These are phyloP conservation scores for Spirogloea muscicola DNA, from an alignment of 139 green algal genomes.

Conservation along the genomic window DNA sequence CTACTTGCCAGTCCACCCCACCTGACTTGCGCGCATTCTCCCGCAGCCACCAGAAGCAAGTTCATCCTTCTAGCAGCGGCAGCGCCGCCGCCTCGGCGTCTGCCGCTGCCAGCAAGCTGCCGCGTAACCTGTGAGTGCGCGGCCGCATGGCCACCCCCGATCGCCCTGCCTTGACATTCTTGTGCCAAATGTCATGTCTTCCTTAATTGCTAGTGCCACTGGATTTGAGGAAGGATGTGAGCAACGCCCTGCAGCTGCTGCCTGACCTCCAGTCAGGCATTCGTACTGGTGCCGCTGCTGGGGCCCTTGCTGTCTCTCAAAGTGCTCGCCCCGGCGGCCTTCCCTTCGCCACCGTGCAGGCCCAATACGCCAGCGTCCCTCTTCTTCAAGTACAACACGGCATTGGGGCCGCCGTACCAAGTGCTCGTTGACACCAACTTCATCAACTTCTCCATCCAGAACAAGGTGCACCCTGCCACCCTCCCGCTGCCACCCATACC, in stretches of 20 bases:
- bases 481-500: background rate
- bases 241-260: background rate
- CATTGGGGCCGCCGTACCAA: conserved; percentile 95
- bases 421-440: conserved; percentile 99
- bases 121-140: conserved; percentile 18
- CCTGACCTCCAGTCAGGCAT: background rate
- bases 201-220: background rate
- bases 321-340: background rate
- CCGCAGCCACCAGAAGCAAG: conserved; percentile 26
- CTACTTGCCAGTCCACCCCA: no score
- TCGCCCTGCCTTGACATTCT: background rate
- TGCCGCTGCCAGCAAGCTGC: background rate
- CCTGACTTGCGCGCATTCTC: no score
- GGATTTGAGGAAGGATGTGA: background rate
- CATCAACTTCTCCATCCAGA: conserved; percentile 99
- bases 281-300: background rate
- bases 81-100: no score
- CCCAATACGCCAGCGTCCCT: conserved; percentile 67
- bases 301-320: background rate
- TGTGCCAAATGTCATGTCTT: background rate
- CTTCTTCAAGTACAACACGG: conserved; percentile 98
- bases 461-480: conserved; percentile 65
- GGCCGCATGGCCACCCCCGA: background rate
- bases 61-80: background rate
- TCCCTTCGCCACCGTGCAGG: conserved; percentile 4